Base-by-base conservation (phyloP, 768 basidiomycete species). In the Gloeopeniophorella convolvens region DNA sequence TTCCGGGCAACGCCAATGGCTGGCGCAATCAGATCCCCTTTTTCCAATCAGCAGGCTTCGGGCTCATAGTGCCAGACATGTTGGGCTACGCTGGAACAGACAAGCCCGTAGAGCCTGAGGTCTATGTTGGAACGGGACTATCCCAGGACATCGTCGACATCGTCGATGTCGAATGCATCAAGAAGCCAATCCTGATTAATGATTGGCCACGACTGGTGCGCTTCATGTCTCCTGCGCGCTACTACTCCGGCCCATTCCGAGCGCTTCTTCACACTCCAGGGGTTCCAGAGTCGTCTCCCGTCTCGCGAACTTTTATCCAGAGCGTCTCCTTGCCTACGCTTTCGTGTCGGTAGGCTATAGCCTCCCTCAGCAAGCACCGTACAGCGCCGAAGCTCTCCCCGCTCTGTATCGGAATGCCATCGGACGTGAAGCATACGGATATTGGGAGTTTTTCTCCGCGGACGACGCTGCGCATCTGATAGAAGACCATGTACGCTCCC, bases 171-270 rank as follows among this genome's bases (percentile, higher is more conserved):
- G 68, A 72, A 56, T 55, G 61, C 6, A 50, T 70, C 21, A 51
- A 63, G 5, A 62, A 63, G 37, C 65, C 61, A 7, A 62, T 75
- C 35, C 70, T n/a, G n/a, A n/a, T n/a, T n/a, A n/a, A n/a, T 57
- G 1, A 60, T 77, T 27, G 73, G 70, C 2, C 75, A 77, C 50
- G 74, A 76, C 50, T 74, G 72, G 72, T 71, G 51, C 26, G 49
- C 12, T 6, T 26, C 11, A 40, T 8, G 4, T 26, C 23, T 26
- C 5, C 23, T n/a, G n/a, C n/a, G n/a, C n/a, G n/a, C n/a, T n/a
- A n/a, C n/a, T n/a, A n/a, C n/a, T n/a, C n/a, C n/a, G n/a, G n/a
- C n/a, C n/a, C n/a, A n/a, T n/a, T n/a, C n/a, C n/a, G n/a, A n/a
- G n/a, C n/a, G n/a, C n/a, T n/a, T n/a, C n/a, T n/a, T n/a, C 27